Evolutionary conservation across 352 stramenopile genomes (phyloP).

Genomic region (Blastocystis hominis): DNA sequence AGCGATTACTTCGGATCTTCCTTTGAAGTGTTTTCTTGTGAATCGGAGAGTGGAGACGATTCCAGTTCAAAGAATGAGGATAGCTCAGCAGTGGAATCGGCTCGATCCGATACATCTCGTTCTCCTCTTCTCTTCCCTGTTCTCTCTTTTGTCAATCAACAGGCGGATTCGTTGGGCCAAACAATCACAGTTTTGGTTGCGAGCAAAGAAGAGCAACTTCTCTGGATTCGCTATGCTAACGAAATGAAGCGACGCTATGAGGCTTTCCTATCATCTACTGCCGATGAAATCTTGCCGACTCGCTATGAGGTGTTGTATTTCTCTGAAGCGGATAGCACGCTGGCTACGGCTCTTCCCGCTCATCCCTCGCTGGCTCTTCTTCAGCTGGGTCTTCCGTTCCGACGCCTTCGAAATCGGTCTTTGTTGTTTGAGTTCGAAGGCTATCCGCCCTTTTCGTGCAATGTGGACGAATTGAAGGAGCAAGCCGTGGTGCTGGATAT

Average conservation of each 20-base stretch:
- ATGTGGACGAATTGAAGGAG: neutral
- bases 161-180: neutral
- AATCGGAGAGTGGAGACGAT: neutral
- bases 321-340: neutral
- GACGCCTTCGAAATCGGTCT: neutral
- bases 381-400: constrained; percentile 8
- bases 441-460: neutral
- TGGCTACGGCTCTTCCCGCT: constrained; percentile 3
- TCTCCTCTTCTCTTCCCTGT: neutral
- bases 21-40: neutral
- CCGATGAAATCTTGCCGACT: neutral
- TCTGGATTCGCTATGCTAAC: neutral
- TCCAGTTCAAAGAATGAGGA: neutral
- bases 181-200: neutral
- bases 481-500: neutral
- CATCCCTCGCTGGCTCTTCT: constrained; percentile 33
- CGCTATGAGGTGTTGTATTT: neutral
- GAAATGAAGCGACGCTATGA: neutral
- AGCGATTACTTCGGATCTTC: neutral
- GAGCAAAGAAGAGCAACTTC: neutral
- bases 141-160: neutral
- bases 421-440: neutral
- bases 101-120: neutral
- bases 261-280: neutral
- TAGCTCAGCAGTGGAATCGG: too few relatives aligned